Base-by-base conservation (phyloP, 2,329 filamentous ascomycete genomes). In the Dactylonectria macrodidyma region DNA sequence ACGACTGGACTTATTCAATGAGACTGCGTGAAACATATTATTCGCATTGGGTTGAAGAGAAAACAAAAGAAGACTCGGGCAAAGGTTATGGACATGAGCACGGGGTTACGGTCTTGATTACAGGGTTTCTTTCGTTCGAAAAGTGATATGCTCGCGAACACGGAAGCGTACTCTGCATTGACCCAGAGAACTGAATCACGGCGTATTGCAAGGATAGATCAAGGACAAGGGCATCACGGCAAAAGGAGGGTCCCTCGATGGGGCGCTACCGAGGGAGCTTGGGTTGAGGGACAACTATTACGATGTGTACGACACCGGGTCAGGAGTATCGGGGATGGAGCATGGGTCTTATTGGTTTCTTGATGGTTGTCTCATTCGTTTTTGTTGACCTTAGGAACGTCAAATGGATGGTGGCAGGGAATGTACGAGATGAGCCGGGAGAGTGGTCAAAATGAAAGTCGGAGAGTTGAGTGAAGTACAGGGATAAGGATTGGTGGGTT, bases 231-330 rank as follows among this genome's bases (percentile, higher is more conserved):
- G 51, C 24, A 56, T 54, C 51, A 63, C 61, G 41, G 38, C 48
- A n/a, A 71, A 26, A 65, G 19, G 38, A 51, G 60, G 22, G 46
- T 52, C 38, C 62, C 57, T 24, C 30, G 12, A 46, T 48, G 52
- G 11, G 30, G n/a, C 34, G 56, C 38, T 38, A 34, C 14, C 51
- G 55, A 62, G 24, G 57, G 51, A 44, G 52, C 14, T 24, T 19
- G 10, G 55, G 58, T 52, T 62, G 33, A 52, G 54, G 59, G 66
- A 46, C 64, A 64, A 65, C 54, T 59, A 60, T 72, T 62, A 73
- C 52, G 72, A 72, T 54, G 51, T 75, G 72, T 73, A 76, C 65
- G 73, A 75, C 66, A 65, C 62, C 48, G 51, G 68, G 67, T 56
- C 56, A 59, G 56, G 64, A 68, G 65, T 52, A 59, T 54, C 59